phyloP scores from a whole-genome alignment of 345 rosid species.

The Populus pruinosa region DNA sequence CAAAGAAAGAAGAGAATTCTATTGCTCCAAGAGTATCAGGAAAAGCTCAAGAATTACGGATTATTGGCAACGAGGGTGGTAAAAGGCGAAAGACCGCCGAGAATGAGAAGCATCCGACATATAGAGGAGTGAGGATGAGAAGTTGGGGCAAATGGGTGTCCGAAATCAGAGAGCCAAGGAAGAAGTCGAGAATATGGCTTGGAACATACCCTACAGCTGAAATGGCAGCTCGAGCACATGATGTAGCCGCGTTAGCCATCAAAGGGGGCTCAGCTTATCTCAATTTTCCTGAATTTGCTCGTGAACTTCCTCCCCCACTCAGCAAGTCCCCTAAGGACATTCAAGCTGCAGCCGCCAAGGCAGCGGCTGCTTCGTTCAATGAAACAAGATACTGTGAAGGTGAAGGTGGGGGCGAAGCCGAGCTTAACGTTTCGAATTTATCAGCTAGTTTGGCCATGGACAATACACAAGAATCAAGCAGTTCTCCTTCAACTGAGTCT shows the following conservation, averaged over 20 bases:
- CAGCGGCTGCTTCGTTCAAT: slow-evolving; percentile 45
- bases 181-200: slow-evolving; percentile 83
- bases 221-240: slow-evolving; percentile 90
- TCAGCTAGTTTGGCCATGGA: slow-evolving; percentile 27
- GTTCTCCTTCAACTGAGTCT: slow-evolving; percentile 33
- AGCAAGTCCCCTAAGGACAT: slow-evolving; percentile 55
- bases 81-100: slow-evolving; percentile 29
- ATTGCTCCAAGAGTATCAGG: slow-evolving; percentile 26
- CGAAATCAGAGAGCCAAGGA: slow-evolving; percentile 71
- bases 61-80: background rate
- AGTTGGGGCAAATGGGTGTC: slow-evolving; percentile 96
- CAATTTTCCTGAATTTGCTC: slow-evolving; percentile 53
- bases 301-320: slow-evolving; percentile 51
- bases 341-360: slow-evolving; percentile 51
- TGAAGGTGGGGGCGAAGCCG: slow-evolving; percentile 30
- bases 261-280: slow-evolving; percentile 61
- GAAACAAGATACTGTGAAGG: slow-evolving; percentile 7
- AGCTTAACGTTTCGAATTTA: slow-evolving; percentile 12
- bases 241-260: slow-evolving; percentile 70
- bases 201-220: slow-evolving; percentile 72
- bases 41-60: slow-evolving; percentile 30
- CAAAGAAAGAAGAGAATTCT: slow-evolving; percentile 5
- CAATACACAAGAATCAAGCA: slow-evolving; percentile 36
- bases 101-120: slow-evolving; percentile 44
- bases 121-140: slow-evolving; percentile 68